A percentile compares a stretch with the other conserved stretches of the same genome.
These are phyloP conservation scores for Colletotrichum spinosum DNA, from an alignment of 2,329 filamentous ascomycete species.

Conservation along the genomic window DNA sequence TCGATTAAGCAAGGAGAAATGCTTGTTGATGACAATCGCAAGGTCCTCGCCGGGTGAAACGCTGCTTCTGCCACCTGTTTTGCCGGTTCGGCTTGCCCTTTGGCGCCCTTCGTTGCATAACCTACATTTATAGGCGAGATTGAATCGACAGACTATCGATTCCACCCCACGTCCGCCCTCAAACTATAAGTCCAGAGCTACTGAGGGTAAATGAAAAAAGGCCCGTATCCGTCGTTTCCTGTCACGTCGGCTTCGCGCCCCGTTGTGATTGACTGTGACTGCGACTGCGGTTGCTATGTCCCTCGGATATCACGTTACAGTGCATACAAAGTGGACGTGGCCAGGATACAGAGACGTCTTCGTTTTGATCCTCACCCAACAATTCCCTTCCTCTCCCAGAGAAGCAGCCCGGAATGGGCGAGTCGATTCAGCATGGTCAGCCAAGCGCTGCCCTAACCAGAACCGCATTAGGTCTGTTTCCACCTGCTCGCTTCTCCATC, in stretches of 20 bases:
- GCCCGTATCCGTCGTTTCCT: not conserved
- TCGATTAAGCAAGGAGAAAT: too few relatives aligned
- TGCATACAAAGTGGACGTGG: conserved; percentile 17
- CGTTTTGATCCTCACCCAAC: too few relatives aligned
- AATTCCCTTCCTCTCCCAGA: conserved; percentile 1
- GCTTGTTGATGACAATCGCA: too few relatives aligned
- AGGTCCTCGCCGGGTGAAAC: too few relatives aligned
- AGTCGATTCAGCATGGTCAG: conserved; percentile 14
- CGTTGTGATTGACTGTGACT: too few relatives aligned
- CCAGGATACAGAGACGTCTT: too few relatives aligned
- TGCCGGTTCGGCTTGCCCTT: too few relatives aligned
- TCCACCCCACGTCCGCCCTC: not conserved
- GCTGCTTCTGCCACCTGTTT: too few relatives aligned
- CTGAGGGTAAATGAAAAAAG: not conserved
- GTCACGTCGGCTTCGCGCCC: not conserved
- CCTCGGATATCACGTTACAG: conserved; percentile 38
- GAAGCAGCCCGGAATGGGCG: conserved; percentile 5
- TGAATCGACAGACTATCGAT: not conserved
- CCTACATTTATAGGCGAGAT: not conserved
- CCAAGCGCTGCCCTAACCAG: conserved; percentile 5
- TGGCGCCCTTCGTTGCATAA: too few relatives aligned
- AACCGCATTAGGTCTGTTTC: conserved; percentile 26
- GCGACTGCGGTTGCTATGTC: not conserved
- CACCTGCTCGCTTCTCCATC: conserved; percentile 25
- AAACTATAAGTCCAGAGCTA: not conserved